Evolutionary conservation across 768 basidiomycete species (phyloP), one percentile per base, ranked within the genome.

Genomic region (Daedaleopsis nitida): DNA sequence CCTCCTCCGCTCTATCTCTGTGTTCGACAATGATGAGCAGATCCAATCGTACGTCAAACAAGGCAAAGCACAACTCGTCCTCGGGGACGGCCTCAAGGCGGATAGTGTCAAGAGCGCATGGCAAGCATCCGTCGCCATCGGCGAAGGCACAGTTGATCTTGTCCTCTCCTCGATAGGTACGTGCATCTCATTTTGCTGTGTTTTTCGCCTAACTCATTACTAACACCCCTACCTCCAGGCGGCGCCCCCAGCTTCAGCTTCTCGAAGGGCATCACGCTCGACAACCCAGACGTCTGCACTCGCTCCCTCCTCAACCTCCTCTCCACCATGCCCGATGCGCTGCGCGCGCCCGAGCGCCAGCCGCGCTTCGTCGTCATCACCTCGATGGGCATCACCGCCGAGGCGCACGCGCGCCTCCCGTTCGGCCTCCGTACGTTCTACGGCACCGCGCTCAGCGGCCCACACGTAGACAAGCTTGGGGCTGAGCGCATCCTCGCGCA

Each of bases 381-480:
- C 1, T 80, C 84, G 9, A 75, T 68, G 0, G 89, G 88, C 13
- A 55, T 86, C 17, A 85, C 81, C 0, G 76, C 71, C 6, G 55
- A 71, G 10, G 79, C 84, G 5, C 81, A 81, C 61, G 63, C 70
- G 0, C 63, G 69, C 4, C 73, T 88, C 0, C 87, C 88, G 0
- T 48, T 81, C 34, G 69, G 73, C 3, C 64, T 86, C 35, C 81
- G 80, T 63, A 78, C 78, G 0, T 0, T 90, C 0, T 88, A 88
- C 69, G 60, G 68, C 5, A 77, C 74, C 62, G 50, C 83, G 27
- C 71, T 88, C 45, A 44, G 70, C 5, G 60, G 37, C 1, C 82
- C 86, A 5, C 86, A 86, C 68, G 75, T 68, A 32, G 88, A 91
- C 72, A 91, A 91, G 72, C 45, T 83, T 48, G 87, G 83, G 8